Percentiles rank a stretch among this genome's conserved stretches.
Evolutionary conservation across 2,329 filamentous ascomycete species (phyloP).

Genomic region (Aurifilum marmelostoma): DNA sequence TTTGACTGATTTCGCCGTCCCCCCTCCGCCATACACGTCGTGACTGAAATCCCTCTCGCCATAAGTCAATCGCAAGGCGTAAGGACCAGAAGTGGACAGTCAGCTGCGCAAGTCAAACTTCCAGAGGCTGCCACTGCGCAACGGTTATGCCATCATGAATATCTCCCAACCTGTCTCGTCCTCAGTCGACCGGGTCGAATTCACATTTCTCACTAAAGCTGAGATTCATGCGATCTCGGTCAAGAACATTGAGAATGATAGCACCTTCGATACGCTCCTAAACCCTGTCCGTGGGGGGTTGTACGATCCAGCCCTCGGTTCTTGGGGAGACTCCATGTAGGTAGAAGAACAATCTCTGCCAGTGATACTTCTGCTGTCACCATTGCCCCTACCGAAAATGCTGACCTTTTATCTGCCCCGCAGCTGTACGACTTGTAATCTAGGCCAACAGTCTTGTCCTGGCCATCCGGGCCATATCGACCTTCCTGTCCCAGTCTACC

Average conservation of each 20-base stretch:
- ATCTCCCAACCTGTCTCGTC: conserved; percentile 82
- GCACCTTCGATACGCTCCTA: conserved; percentile 89
- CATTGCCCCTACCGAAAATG: neutral
- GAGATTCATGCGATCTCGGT: conserved; percentile 92
- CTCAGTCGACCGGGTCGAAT: conserved; percentile 84
- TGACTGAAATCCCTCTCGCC: neutral
- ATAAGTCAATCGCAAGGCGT: neutral
- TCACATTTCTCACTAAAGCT: conserved; percentile 77
- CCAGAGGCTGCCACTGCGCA: conserved; percentile 7
- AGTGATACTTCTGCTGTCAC: neutral
- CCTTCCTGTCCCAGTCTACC: conserved; percentile 89
- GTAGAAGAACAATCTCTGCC: conserved; percentile 36
- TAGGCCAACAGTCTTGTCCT: conserved; percentile 79
- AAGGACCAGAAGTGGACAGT: neutral
- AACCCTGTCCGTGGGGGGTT: conserved; percentile 89
- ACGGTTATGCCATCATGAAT: conserved; percentile 56
- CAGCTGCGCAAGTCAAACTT: neutral
- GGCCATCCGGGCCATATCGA: conserved; percentile 96
- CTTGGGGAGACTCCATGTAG: conserved; percentile 84
- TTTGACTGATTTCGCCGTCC: conserved; percentile 11
- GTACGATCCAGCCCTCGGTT: conserved; percentile 89
- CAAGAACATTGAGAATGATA: conserved; percentile 89
- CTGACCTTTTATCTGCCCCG: neutral
- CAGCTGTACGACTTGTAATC: conserved; percentile 91
- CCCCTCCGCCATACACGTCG: neutral